phyloP scores from a whole-genome alignment of 164 flowering plant species.

The Annona squamosa region DNA sequence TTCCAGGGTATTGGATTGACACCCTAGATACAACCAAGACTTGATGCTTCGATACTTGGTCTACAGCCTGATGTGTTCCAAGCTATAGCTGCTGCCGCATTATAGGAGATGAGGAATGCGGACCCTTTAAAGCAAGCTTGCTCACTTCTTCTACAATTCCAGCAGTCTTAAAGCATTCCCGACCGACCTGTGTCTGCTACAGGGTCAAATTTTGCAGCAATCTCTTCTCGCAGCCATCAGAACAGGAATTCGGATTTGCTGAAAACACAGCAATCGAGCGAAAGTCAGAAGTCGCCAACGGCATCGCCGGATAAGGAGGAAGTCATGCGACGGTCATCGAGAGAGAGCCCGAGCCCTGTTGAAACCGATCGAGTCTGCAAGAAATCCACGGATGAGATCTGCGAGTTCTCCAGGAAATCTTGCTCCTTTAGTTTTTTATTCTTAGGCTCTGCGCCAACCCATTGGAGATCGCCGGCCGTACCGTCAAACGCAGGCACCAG shows the following conservation, averaged over 20 bases:
- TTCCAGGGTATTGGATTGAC: conserved; percentile 71
- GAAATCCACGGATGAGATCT: conserved; percentile 62
- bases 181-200: conserved; percentile 38
- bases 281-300: too few species aligned
- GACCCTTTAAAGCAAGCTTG: conserved; percentile 52
- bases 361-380: conserved; percentile 64
- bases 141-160: conserved; percentile 58
- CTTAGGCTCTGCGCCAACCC: conserved; percentile 48
- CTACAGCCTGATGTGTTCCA: conserved; percentile 74
- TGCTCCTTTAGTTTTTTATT: conserved; percentile 55
- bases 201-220: conserved; percentile 55
- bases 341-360: conserved; percentile 77
- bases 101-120: conserved; percentile 63
- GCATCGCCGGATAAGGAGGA: conserved; percentile 20
- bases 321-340: conserved; percentile 51
- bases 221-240: conserved; percentile 38
- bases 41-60: conserved; percentile 75
- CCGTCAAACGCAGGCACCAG: conserved; percentile 29
- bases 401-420: conserved; percentile 65
- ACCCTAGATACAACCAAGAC: conserved; percentile 85
- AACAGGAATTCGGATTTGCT: too few species aligned
- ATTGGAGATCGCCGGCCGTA: conserved; percentile 37
- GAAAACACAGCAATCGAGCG: too few species aligned
- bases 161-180: conserved; percentile 43
- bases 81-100: conserved; percentile 82